phyloP scores from a whole-genome alignment of 73 alveolate genomes.

The Tetrahymena borealis region DNA sequence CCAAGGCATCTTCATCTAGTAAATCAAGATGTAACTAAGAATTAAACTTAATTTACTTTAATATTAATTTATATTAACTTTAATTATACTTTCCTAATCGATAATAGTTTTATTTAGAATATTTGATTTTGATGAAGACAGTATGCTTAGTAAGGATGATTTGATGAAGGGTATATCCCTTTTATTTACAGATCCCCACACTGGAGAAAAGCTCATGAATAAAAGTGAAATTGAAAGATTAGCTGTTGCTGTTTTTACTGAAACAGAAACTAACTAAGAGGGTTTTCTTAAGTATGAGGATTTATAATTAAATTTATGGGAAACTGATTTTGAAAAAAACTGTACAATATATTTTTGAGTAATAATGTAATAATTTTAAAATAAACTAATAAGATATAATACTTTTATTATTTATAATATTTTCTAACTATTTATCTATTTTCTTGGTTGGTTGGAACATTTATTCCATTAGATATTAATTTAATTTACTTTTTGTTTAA shows the following conservation, averaged over 20 bases:
- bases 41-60: too few species aligned
- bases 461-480: too few species aligned
- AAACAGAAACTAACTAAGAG: not conserved
- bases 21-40: not conserved
- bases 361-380: not conserved
- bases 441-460: too few species aligned
- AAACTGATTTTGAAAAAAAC: not conserved
- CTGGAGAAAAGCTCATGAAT: not conserved
- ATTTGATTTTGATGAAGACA: not conserved
- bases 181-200: not conserved
- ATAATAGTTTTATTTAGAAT: not conserved
- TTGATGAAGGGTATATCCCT: not conserved
- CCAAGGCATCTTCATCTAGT: not conserved
- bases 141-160: not conserved
- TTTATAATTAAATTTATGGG: not conserved
- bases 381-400: not conserved
- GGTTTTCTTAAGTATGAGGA: not conserved
- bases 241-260: not conserved
- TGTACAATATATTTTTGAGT: not conserved
- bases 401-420: not conserved
- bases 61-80: not conserved
- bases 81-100: not conserved
- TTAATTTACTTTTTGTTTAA: too few species aligned
- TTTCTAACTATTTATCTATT: not conserved
- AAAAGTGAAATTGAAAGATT: not conserved